These are phyloP conservation scores for Colletotrichum costaricense DNA, from an alignment of 2,329 filamentous ascomycete species.

Conservation along the genomic window DNA sequence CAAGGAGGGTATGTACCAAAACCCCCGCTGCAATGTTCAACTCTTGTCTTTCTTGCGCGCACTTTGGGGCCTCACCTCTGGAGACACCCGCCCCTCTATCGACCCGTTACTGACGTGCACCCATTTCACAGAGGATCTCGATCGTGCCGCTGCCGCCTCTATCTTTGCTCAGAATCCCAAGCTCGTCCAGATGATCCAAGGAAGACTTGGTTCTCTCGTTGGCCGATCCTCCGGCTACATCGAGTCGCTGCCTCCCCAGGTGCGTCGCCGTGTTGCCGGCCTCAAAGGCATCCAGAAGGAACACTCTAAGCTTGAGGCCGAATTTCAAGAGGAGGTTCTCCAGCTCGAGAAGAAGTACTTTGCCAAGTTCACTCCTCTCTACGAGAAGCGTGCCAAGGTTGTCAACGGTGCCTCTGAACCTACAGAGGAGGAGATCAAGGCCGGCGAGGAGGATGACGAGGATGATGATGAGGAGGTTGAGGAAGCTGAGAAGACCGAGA, in stretches of 20 bases:
- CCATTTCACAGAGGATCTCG: conserved; percentile 81
- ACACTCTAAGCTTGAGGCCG: conserved; percentile 96
- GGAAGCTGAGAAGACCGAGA: conserved; percentile 66
- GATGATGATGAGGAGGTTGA: conserved; percentile 74
- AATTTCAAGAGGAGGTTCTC: conserved; percentile 98
- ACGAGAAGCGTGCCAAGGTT: conserved; percentile 93
- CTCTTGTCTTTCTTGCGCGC: background rate
- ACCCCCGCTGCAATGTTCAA: conserved; percentile 37
- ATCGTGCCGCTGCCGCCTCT: conserved; percentile 86
- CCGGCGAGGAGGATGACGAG: conserved; percentile 83
- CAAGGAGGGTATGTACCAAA: conserved; percentile 85
- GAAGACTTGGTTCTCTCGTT: conserved; percentile 91
- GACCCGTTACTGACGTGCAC: conserved; percentile 38
- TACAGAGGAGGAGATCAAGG: conserved; percentile 85
- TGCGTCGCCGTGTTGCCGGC: conserved; percentile 93
- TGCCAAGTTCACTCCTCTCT: conserved; percentile 96
- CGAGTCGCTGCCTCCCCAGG: conserved; percentile 89
- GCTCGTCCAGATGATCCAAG: conserved; percentile 97
- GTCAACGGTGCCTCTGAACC: conserved; percentile 90
- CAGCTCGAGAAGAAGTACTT: conserved; percentile 99
- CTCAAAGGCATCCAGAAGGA: conserved; percentile 99
- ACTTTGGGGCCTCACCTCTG: background rate
- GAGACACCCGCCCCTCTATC: conserved; percentile 21
- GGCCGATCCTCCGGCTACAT: conserved; percentile 97
- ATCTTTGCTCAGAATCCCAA: conserved; percentile 96